These are phyloP conservation scores for Backusella luteola DNA, from an alignment of 192 early-diverging fungal genomes.

Conservation along the genomic window DNA sequence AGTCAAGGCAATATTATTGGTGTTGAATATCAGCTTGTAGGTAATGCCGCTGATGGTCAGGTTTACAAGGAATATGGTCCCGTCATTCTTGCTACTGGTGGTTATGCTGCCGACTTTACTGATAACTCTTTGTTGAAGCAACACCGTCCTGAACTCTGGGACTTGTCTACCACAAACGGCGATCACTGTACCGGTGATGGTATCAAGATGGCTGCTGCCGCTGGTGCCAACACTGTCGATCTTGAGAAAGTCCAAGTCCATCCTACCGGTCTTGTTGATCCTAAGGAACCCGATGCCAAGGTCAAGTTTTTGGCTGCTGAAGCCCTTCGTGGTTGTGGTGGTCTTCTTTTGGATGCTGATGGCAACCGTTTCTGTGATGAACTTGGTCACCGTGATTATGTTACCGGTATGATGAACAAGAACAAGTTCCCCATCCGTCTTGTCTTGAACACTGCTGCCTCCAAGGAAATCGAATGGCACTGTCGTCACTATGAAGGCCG, in stretches of 20 bases:
- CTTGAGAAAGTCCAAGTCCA: slow-evolving; percentile 98
- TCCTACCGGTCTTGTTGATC: slow-evolving; percentile 94
- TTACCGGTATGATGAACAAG: slow-evolving; percentile 87
- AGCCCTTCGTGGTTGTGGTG: slow-evolving; percentile 92
- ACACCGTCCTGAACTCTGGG: slow-evolving; percentile 74
- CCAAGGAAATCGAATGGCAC: slow-evolving; percentile 92
- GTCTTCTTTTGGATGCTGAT: slow-evolving; percentile 74
- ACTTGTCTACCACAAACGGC: slow-evolving; percentile 89
- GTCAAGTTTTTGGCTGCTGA: slow-evolving; percentile 96
- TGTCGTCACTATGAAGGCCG: slow-evolving; percentile 89
- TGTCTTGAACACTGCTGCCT: slow-evolving; percentile 78
- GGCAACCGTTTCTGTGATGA: slow-evolving; percentile 92
- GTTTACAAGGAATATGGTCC: slow-evolving; percentile 66
- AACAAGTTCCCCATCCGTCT: slow-evolving; percentile 83
- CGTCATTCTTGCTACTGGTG: slow-evolving; percentile 92
- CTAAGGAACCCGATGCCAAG: slow-evolving; percentile 83
- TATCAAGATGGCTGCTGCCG: slow-evolving; percentile 78
- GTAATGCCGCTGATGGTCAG: slow-evolving; percentile 51
- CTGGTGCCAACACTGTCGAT: slow-evolving; percentile 85
- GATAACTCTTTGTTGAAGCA: slow-evolving; percentile 73
- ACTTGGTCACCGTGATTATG: slow-evolving; percentile 91
- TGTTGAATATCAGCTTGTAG: slow-evolving; percentile 67
- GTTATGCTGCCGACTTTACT: slow-evolving; percentile 91
- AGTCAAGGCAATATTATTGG: slow-evolving; percentile 69
- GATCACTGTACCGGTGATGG: slow-evolving; percentile 95